Base-by-base conservation (phyloP, 208 protist genomes). In the Crithidia bombi region DNA sequence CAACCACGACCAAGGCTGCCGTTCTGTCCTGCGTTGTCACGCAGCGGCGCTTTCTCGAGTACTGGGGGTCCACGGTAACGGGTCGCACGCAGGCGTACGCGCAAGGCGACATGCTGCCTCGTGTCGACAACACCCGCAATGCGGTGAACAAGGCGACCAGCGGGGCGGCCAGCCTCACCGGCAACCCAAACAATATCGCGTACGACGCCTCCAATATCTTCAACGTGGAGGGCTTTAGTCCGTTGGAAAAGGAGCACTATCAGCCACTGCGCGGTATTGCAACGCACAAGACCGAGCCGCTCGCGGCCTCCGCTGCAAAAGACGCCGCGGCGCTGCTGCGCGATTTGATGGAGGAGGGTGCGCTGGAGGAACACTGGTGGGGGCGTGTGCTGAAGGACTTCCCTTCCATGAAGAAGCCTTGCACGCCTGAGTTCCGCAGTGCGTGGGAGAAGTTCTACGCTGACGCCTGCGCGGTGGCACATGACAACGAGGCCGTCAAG, bases 131-230 rank as follows among this genome's bases (percentile, higher is more conserved):
- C 78, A 94, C 73, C 14, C 77, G 75, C 9, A 35, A 82, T 49
- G 71, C 63, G 2, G 77, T 93, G 26, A 83, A 87, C 66, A 81
- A 92, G 65, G 56, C 83, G 6, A 83, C 77, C 19, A 70, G 70
- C 28, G 82, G 65, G 10, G 92, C 86, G 12, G 89, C 87, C 19
- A 74, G 68, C 25, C 70, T 94, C 50, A 95, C 89, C 12, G 92
- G 92, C 43, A 94, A 90, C 74, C 79, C 81, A 5, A 57, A 68
- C 43, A 74, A 75, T 57, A 82, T 95, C 73, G 86, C 88, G 28
- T 96, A 96, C 78, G 83, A 93, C 62, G 73, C 73, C 44, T 72
- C 59, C 25, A 93, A 86, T 66, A 93, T 95, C 50, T 94, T 95
- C 71, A 76, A 69, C 63, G 86, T 81, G n/a, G 74, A 78, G 50